These are phyloP conservation scores for Bidens hawaiensis DNA, from an alignment of 140 eudicot species.

Conservation along the genomic window DNA sequence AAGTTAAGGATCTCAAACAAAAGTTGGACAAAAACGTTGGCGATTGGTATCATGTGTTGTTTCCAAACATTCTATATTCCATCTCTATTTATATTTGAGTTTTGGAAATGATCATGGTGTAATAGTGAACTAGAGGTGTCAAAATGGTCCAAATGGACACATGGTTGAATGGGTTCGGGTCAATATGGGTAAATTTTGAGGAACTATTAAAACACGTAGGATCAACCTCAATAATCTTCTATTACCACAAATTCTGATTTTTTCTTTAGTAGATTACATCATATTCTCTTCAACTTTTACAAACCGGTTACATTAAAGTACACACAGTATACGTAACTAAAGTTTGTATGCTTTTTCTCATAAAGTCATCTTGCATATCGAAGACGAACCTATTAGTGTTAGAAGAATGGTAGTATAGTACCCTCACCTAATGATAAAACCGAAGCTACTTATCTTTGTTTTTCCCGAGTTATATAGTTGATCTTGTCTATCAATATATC, in stretches of 20 bases:
- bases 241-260: not conserved
- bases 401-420: not conserved
- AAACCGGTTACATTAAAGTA: not conserved
- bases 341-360: not conserved
- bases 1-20: not conserved
- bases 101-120: not conserved
- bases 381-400: not conserved
- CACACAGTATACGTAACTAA: not conserved
- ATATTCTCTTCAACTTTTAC: not conserved
- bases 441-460: not conserved
- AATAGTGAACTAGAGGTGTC: not conserved
- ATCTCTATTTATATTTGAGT: not conserved
- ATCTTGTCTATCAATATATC: not conserved
- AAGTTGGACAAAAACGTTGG: too few species aligned
- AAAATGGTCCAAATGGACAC: not conserved
- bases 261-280: not conserved
- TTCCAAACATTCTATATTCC: not conserved
- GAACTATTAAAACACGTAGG: not conserved
- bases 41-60: too few species aligned
- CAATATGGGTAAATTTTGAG: not conserved
- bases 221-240: not conserved
- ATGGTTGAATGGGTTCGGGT: not conserved
- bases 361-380: conserved; percentile 4
- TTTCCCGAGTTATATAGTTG: not conserved
- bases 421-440: not conserved